Evolutionary conservation across 2,329 filamentous ascomycete genomes (phyloP), one percentile per base, ranked within the genome.

Genomic region (Ascochyta rabiei): DNA sequence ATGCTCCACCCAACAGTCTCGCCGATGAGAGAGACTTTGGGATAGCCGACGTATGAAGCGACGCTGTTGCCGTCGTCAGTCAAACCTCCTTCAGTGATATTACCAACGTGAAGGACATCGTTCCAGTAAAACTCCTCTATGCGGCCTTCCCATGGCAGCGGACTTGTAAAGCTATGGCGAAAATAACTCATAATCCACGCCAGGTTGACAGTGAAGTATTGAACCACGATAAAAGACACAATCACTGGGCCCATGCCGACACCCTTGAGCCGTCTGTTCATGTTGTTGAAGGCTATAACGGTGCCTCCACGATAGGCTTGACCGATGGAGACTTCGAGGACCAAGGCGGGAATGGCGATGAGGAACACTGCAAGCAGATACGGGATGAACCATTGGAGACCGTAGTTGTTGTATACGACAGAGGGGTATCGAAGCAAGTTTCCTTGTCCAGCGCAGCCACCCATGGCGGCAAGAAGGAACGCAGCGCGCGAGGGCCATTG

Each of bases 151-250:
- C 83, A 86, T 0, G 83, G 83, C 10, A 86, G 67, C 0, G 83
- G 82, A 41, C 76, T 84, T 3, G 69, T 76, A 63, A 85, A 85
- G 2, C 81, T 84, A 56, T 81, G 76, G 5, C 82, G 79, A 57
- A 85, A 85, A 62, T 84, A 85, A 55, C 75, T 79, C 81, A 84
- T 84, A 52, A 85, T 84, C 82, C 83, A 85, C 1, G 82, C 81
- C 18, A 85, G 64, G 47, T 82, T 85, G 55, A 82, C 80, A 3
- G 80, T 82, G 45, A 84, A 85, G 63, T 85, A 85, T 4, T 81
- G 80, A 0, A 79, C 80, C n/a, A 85, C 82, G 28, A 85, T 73
- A 48, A 82, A 81, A 12, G 56, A 59, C 10, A 85, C 77, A 51
- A 83, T 79, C 16, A 84, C 71, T 2, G 82, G 73, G 8, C 79